Evolutionary conservation across 2,329 filamentous ascomycete species (phyloP), one percentile per base, ranked within the genome.

Genomic region (Ciborinia camelliae): DNA sequence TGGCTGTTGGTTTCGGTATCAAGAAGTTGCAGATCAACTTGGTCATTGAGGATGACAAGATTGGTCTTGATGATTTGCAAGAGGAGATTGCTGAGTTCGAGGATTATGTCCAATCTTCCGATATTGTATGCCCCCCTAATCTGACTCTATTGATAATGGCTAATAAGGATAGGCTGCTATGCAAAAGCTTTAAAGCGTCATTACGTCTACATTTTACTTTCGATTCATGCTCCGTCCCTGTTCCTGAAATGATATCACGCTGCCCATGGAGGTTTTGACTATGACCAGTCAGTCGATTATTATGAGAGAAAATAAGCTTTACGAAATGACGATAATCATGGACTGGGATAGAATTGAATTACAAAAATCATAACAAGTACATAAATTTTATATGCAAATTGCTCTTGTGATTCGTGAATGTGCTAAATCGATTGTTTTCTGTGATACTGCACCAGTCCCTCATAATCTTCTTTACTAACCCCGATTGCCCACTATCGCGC

Each of bases 1-100:
- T 96, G 61, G 79, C 93, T 71, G 89, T 99, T 75, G 94, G 93
- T 76, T 99, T 91, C 85, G 95, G 95, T 85, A 96, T 99, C 85
- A 95, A 91, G 86, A 98, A 98, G 87, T 88, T 99, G 70, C 94
- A 98, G 86, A 96, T 99, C 84, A 98, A 91, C 89, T 81, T 98
- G 73, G 92, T 98, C 74, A 83, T 98, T 71, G 95, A 98, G 85
- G 95, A 99, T 78, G 94, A 98, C 72, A 97, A 97, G 87, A 80
- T 99, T 77, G 93, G 91, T 72, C 79, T 91, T 71, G 86, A 89
- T 73, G 94, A 97, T 69, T 88, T 99, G 73, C 87, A 97, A 85
- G 87, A 91, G 77, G 76, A 90, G 83, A 96, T 98, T 75, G 85
- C 86, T 28, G 91, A 86, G 72, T 86, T 93, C 75, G 95, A 98